Conservation (phyloP, 2,329 filamentous ascomycete species). For the Aspergillus sp. region DNA sequence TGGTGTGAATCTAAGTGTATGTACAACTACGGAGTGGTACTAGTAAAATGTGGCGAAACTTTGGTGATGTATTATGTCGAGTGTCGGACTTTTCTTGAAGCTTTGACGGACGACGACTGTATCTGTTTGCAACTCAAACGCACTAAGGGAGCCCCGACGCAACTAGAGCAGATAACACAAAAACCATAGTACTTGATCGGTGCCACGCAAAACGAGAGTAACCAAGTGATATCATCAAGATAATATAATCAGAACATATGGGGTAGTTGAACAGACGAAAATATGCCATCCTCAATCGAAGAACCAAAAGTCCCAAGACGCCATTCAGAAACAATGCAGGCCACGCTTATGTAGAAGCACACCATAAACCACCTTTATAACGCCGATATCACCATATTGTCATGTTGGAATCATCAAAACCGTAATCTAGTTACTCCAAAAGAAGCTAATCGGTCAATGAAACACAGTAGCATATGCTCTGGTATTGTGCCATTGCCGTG, state of each 20-base stretch:
- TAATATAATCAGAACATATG: slow-evolving; percentile 8
- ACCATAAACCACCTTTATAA: slow-evolving; percentile 22
- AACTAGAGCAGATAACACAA: background rate
- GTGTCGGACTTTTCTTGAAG: background rate
- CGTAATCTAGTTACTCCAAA: background rate
- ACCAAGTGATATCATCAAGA: slow-evolving; percentile 16
- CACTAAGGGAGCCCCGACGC: background rate
- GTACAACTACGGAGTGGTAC: too few species aligned
- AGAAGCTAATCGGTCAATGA: slow-evolving; percentile 38
- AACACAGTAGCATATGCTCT: slow-evolving; percentile 42
- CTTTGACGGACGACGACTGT: background rate
- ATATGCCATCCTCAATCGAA: slow-evolving; percentile 20
- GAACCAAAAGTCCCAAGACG: slow-evolving; percentile 18
- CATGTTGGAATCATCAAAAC: background rate
- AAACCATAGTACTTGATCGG: background rate
- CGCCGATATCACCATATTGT: slow-evolving; percentile 24
- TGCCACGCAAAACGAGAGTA: background rate
- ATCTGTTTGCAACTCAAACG: background rate
- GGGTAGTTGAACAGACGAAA: slow-evolving; percentile 16
- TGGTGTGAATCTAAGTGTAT: background rate
- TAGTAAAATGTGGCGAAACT: background rate
- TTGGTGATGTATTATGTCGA: background rate
- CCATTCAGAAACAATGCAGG: slow-evolving; percentile 19
- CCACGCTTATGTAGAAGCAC: slow-evolving; percentile 28
- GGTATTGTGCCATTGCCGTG: slow-evolving; percentile 40